Evolutionary conservation across 768 basidiomycete genomes (phyloP).

Genomic region (Naganishia friedmannii): DNA sequence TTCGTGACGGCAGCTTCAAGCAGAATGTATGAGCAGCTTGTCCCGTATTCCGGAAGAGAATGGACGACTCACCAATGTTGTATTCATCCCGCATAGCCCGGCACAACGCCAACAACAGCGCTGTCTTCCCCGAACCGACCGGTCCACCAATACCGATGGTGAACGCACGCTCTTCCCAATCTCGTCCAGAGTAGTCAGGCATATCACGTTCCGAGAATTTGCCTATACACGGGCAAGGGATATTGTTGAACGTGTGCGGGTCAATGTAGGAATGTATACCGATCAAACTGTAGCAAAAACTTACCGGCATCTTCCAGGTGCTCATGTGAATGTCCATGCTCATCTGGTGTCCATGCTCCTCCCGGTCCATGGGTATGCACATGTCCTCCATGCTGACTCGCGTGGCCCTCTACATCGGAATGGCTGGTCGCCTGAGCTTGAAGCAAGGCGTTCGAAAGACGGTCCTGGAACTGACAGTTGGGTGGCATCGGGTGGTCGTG

Average conservation of each 20-base stretch:
- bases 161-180: conserved; percentile 90
- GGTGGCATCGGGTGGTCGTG: background rate
- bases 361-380: conserved; percentile 59
- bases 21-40: conserved; percentile 10
- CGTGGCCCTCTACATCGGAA: conserved; percentile 36
- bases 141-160: conserved; percentile 98
- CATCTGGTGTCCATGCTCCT: conserved; percentile 55
- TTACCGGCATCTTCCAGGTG: conserved; percentile 82
- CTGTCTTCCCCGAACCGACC: conserved; percentile 98
- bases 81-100: conserved; percentile 72
- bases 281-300: conserved; percentile 27
- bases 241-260: background rate
- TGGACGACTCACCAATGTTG: conserved; percentile 72
- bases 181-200: conserved; percentile 76
- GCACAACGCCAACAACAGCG: conserved; percentile 85
- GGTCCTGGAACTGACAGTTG: conserved; percentile 51
- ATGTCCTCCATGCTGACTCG: conserved; percentile 40
- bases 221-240: conserved; percentile 56
- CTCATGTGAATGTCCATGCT: conserved; percentile 95
- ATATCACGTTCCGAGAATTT: conserved; percentile 88
- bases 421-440: conserved; percentile 46
- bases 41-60: background rate
- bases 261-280: background rate
- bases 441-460: conserved; percentile 41
- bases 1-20: conserved; percentile 87